Conservation (phyloP, 441 rosid species). For the Croton setiger region DNA sequence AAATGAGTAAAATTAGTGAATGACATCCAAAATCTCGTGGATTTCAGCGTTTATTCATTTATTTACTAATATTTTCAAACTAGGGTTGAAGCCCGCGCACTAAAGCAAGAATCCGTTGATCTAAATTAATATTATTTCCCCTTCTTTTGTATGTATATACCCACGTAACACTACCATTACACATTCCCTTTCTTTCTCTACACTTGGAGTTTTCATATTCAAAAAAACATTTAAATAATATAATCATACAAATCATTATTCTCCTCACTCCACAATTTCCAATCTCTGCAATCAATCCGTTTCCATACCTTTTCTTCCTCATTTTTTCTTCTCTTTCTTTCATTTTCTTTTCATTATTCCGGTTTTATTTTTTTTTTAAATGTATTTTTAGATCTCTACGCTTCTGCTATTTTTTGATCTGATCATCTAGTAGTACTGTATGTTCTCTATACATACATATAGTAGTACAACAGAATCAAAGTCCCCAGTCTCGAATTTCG, state of each 20-base stretch:
- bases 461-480: background rate
- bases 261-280: slow-evolving; percentile 27
- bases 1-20: slow-evolving; percentile 12
- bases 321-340: background rate
- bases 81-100: slow-evolving; percentile 70
- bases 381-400: background rate
- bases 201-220: background rate
- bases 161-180: too few relatives aligned
- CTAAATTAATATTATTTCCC: slow-evolving; percentile 23
- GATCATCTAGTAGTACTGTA: background rate
- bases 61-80: slow-evolving; percentile 43
- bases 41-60: slow-evolving; percentile 57
- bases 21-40: slow-evolving; percentile 41
- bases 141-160: background rate
- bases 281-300: slow-evolving; percentile 7
- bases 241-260: slow-evolving; percentile 17
- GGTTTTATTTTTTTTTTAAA: background rate
- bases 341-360: background rate
- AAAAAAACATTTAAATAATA: background rate
- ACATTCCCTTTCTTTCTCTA: too few relatives aligned
- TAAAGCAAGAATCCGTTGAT: slow-evolving; percentile 56
- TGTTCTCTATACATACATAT: background rate
- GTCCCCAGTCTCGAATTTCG: slow-evolving; percentile 20
- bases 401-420: background rate
- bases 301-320: slow-evolving; percentile 1